Evolutionary conservation across 2,329 filamentous ascomycete species (phyloP).

Genomic region (Hortaea sp.): DNA sequence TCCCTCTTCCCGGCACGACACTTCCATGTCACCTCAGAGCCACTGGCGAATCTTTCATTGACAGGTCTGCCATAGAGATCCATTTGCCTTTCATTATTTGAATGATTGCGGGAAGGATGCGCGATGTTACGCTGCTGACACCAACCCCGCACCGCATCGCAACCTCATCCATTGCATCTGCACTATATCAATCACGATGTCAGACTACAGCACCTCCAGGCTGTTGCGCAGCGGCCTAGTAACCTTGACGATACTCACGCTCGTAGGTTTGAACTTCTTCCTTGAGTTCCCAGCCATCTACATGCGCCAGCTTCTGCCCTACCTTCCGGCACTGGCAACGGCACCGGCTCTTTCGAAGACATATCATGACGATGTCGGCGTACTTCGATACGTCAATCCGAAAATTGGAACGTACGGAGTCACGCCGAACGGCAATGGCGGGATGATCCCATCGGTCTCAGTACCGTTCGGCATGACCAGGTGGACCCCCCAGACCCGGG

Average conservation of each 20-base stretch:
- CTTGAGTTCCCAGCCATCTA: no score
- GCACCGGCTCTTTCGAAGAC: background rate
- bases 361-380: constrained; percentile 18
- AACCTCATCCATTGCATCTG: background rate
- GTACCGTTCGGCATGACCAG: constrained; percentile 41
- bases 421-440: constrained; percentile 25
- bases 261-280: no score
- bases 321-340: background rate
- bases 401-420: constrained; percentile 23
- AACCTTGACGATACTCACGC: no score
- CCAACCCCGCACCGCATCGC: background rate
- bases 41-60: no score
- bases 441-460: constrained; percentile 26
- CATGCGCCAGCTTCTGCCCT: background rate
- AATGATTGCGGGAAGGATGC: constrained; percentile 1
- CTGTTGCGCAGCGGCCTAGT: no score
- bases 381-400: constrained; percentile 23
- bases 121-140: constrained; percentile 2
- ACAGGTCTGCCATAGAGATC: no score
- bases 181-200: background rate
- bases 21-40: no score
- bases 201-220: no score
- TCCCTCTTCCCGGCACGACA: no score
- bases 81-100: no score
- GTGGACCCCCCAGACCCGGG: constrained; percentile 40